Percentiles rank a stretch among this genome's conserved stretches.
phyloP scores from a whole-genome alignment of 192 early-diverging fungal species.

The Podila epicladia region DNA sequence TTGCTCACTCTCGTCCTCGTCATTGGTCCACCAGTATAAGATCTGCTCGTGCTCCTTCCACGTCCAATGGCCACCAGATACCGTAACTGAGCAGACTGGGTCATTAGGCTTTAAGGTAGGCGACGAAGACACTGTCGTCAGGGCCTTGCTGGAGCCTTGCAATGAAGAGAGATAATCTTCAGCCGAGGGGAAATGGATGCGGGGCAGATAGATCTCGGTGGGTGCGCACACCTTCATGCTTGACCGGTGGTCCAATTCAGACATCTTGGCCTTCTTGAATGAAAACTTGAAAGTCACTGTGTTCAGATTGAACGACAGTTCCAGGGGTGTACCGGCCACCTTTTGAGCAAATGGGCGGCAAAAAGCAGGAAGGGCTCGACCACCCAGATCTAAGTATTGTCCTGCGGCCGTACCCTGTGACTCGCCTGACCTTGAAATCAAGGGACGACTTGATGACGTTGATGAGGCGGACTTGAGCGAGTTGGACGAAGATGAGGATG shows the following conservation, averaged over 20 bases:
- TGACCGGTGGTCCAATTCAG: neutral
- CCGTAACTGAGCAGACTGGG: slow-evolving; percentile 25
- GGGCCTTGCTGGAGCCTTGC: neutral
- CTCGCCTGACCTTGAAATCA: neutral
- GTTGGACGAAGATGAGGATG: slow-evolving; percentile 12
- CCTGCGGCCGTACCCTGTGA: neutral
- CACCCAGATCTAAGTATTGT: slow-evolving; percentile 24
- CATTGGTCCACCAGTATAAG: slow-evolving; percentile 41
- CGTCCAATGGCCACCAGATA: slow-evolving; percentile 34
- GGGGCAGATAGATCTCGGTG: slow-evolving; percentile 61
- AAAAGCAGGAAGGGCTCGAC: slow-evolving; percentile 41
- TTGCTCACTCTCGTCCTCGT: neutral
- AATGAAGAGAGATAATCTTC: slow-evolving; percentile 33
- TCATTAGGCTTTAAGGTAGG: neutral
- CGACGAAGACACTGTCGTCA: neutral
- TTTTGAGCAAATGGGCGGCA: slow-evolving; percentile 52
- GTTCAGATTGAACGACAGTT: slow-evolving; percentile 39
- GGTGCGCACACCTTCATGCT: slow-evolving; percentile 28
- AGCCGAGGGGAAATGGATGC: slow-evolving; percentile 51
- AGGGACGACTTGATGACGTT: slow-evolving; percentile 1
- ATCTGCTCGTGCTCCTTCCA: slow-evolving; percentile 43
- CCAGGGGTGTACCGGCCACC: slow-evolving; percentile 40
- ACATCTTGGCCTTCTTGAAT: slow-evolving; percentile 8
- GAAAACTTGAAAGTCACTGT: slow-evolving; percentile 48
- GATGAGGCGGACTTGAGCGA: slow-evolving; percentile 11